Percentiles rank a stretch among this genome's conserved stretches.
Evolutionary conservation across 1,284 basidiomycete species (phyloP).

Genomic region (Tilletia setariae): DNA sequence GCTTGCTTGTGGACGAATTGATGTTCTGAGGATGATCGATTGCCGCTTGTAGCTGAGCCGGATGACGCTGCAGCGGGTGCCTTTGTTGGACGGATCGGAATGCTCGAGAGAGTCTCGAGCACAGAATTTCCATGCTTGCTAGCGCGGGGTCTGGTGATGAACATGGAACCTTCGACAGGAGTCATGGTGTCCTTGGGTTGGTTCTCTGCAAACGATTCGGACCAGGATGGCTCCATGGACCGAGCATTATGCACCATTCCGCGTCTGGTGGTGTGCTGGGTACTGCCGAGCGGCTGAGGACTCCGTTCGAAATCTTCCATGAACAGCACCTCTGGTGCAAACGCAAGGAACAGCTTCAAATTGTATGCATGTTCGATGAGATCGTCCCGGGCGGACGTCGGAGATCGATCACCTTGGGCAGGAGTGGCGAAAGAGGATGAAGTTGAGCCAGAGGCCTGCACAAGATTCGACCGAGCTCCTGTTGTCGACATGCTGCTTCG

Average conservation of each 20-base stretch:
- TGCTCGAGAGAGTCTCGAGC: not conserved
- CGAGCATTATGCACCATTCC: no score
- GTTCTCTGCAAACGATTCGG: no score
- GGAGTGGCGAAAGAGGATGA: not conserved
- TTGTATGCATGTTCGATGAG: slow-evolving; percentile 5
- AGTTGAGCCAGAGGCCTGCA: no score
- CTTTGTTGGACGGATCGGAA: no score
- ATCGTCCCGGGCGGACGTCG: not conserved
- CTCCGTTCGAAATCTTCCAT: not conserved
- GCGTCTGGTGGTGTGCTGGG: no score
- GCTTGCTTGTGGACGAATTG: not conserved
- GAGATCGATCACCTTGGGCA: not conserved
- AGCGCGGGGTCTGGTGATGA: not conserved
- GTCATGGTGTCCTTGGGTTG: no score
- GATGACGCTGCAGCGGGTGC: not conserved
- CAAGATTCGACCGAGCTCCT: no score
- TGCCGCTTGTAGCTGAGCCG: no score
- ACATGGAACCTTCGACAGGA: not conserved
- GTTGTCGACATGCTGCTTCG: no score
- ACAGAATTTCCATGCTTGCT: not conserved
- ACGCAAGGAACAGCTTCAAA: slow-evolving; percentile 1
- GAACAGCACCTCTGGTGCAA: not conserved
- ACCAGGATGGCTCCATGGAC: no score
- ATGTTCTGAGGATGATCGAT: no score
- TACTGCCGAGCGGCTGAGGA: not conserved